Percentiles rank a stretch among this genome's conserved stretches.
phyloP scores from a whole-genome alignment of 768 basidiomycete genomes.

The Kwoniella botswanensis region DNA sequence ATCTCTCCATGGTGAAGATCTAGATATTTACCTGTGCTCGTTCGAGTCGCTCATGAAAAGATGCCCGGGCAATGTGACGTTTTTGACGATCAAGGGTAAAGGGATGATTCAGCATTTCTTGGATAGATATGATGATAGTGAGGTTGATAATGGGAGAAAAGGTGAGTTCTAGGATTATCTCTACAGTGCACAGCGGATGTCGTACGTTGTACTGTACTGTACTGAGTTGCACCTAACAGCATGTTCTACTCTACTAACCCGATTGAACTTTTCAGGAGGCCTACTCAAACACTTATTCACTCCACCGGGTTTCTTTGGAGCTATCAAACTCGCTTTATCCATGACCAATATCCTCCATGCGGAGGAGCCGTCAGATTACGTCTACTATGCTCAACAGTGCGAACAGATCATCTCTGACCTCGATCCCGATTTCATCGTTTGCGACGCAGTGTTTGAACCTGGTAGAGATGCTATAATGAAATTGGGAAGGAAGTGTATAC shows the following conservation, averaged over 20 bases:
- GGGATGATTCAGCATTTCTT: slow-evolving; percentile 9
- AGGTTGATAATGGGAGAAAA: not conserved
- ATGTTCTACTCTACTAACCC: too few relatives aligned
- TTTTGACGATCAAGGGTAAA: slow-evolving; percentile 15
- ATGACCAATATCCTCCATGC: slow-evolving; percentile 8
- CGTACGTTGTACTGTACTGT: too few relatives aligned
- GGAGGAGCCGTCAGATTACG: slow-evolving; percentile 25
- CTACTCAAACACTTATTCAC: not conserved
- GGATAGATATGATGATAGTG: slow-evolving; percentile 6
- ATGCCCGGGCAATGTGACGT: slow-evolving; percentile 13
- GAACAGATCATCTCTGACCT: slow-evolving; percentile 6
- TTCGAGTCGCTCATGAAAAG: slow-evolving; percentile 2
- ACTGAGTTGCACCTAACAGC: too few relatives aligned
- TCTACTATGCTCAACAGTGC: slow-evolving; percentile 19
- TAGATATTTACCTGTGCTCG: slow-evolving; percentile 24
- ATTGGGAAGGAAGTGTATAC: slow-evolving; percentile 1
- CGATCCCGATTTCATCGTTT: slow-evolving; percentile 26
- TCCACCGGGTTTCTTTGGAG: slow-evolving; percentile 4
- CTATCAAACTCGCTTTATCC: not conserved
- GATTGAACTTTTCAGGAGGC: not conserved
- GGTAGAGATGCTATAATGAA: slow-evolving; percentile 30
- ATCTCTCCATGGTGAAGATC: slow-evolving; percentile 11
- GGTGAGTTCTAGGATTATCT: not conserved
- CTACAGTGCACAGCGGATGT: too few relatives aligned
- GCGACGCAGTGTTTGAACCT: slow-evolving; percentile 24